Evolutionary conservation across 192 early-diverging fungal species (phyloP).

Genomic region (Mortierella hygrophila): DNA sequence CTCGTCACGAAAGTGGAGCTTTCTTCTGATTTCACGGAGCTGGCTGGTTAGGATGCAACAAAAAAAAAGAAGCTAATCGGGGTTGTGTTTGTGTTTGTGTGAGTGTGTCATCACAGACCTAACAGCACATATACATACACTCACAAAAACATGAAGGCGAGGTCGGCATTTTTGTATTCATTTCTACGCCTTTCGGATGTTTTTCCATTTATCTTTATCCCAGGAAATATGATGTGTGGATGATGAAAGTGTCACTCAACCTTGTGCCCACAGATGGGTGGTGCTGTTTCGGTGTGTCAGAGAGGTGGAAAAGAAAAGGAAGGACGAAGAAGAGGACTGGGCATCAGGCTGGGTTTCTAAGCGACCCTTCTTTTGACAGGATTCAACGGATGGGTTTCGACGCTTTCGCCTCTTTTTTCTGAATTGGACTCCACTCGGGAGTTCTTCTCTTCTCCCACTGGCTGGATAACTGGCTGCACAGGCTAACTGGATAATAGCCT

Average conservation of each 20-base stretch:
- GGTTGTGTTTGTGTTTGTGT: neutral
- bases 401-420: neutral
- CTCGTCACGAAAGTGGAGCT: neutral
- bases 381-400: constrained; percentile 3
- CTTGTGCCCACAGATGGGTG: too few species aligned
- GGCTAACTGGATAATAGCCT: neutral
- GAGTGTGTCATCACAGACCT: neutral
- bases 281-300: too few species aligned
- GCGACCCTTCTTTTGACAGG: neutral
- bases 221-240: neutral
- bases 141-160: neutral
- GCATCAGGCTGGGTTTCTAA: neutral
- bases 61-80: constrained; percentile 1
- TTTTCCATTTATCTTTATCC: neutral
- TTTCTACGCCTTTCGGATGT: neutral
- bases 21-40: constrained; percentile 2
- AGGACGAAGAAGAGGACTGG: too few species aligned
- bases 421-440: neutral
- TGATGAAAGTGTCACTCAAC: too few species aligned
- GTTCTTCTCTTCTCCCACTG: constrained; percentile 5
- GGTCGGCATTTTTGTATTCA: neutral
- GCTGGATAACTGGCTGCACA: neutral
- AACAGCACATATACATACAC: neutral
- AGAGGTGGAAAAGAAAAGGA: too few species aligned
- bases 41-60: neutral